These are phyloP conservation scores for Dipteronia dyeriana DNA, from an alignment of 345 rosid species.

Conservation along the genomic window DNA sequence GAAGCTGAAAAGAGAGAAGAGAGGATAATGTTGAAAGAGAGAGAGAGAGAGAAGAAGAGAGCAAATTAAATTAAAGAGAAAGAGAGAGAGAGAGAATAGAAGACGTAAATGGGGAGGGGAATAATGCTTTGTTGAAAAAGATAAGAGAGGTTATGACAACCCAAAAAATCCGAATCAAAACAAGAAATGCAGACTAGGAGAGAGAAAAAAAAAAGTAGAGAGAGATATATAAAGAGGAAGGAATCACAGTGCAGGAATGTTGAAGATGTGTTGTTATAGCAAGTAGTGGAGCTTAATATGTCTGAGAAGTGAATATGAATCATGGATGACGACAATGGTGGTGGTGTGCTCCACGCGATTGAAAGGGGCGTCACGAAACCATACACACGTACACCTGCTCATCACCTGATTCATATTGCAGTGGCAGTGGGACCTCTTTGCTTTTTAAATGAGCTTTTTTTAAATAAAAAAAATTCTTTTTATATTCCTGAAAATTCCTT, in stretches of 20 bases:
- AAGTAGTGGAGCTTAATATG: neutral
- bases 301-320: neutral
- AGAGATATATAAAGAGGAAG: neutral
- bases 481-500: too few relatives aligned
- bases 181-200: slow-evolving; percentile 59
- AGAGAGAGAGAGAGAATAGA: slow-evolving; percentile 3
- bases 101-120: slow-evolving; percentile 32
- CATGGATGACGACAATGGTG: neutral
- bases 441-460: too few relatives aligned
- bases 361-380: slow-evolving; percentile 20
- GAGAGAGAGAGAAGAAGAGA: slow-evolving; percentile 24
- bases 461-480: too few relatives aligned
- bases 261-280: slow-evolving; percentile 20
- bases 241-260: slow-evolving; percentile 17
- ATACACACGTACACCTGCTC: neutral
- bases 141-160: slow-evolving; percentile 5
- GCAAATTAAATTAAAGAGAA: too few relatives aligned
- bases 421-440: too few relatives aligned
- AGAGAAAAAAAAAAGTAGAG: slow-evolving; percentile 25
- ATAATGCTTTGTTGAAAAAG: slow-evolving; percentile 35
- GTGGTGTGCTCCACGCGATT: slow-evolving; percentile 20
- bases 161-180: slow-evolving; percentile 36
- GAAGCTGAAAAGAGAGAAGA: slow-evolving; percentile 21
- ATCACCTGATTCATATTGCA: neutral
- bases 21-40: slow-evolving; percentile 23